Conservation (phyloP, 495 filamentous ascomycete species). For the Penicillium steckii region DNA sequence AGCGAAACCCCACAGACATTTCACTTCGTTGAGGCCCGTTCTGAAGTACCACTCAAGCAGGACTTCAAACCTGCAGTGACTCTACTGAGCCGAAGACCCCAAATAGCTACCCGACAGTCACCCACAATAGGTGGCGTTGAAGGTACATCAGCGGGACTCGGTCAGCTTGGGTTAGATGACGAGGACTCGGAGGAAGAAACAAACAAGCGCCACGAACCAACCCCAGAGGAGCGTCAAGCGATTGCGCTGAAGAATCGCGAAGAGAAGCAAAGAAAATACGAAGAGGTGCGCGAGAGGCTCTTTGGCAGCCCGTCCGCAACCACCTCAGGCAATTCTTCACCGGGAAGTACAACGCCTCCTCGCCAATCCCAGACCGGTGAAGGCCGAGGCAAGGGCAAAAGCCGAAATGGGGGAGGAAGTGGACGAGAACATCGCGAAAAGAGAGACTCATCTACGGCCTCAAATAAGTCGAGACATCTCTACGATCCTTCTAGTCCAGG, state of each 20-base stretch:
- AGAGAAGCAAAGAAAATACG: constrained; percentile 85
- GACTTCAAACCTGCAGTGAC: constrained; percentile 84
- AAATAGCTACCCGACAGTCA: constrained; percentile 39
- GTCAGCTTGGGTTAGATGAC: constrained; percentile 55
- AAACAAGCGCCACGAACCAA: constrained; percentile 55
- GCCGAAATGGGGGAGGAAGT: constrained; percentile 36
- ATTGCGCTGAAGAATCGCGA: constrained; percentile 74
- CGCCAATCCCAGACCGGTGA: constrained; percentile 38
- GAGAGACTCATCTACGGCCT: constrained; percentile 47
- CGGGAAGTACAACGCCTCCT: constrained; percentile 65
- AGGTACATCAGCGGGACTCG: constrained; percentile 57
- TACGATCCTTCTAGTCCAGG: constrained; percentile 72
- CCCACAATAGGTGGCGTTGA: constrained; percentile 29
- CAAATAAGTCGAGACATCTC: constrained; percentile 50
- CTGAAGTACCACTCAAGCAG: constrained; percentile 67
- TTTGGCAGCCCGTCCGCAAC: constrained; percentile 62
- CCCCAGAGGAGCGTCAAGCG: constrained; percentile 67
- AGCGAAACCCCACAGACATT: constrained; percentile 63
- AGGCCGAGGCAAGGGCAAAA: constrained; percentile 38
- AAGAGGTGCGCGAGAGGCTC: constrained; percentile 79
- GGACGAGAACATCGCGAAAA: constrained; percentile 36
- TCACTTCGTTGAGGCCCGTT: constrained; percentile 68
- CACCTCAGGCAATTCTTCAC: constrained; percentile 51
- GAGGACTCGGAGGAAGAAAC: constrained; percentile 66
- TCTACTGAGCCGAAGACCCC: constrained; percentile 78